Base-by-base conservation (phyloP, 345 rosid species). In the Acer negundo region DNA sequence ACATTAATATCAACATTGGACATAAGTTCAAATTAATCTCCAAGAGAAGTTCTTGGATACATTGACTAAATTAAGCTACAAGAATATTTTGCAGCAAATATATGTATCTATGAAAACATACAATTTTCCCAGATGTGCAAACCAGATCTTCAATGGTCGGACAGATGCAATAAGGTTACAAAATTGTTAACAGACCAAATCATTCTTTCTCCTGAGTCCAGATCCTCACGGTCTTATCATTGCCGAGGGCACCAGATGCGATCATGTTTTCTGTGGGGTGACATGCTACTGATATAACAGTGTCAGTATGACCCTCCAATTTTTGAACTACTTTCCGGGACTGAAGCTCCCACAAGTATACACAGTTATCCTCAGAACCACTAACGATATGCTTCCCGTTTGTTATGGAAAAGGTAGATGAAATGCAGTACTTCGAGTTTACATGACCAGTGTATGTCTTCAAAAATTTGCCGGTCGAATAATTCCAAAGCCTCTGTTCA, bases 311-410 rank as follows among this genome's bases (percentile, higher is more conserved):
- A 59, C 98, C 97, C 86, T 96, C 95, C 83, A 96, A 85, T 83
- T 91, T 96, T 89, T 96, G 99, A 77, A 94, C 88, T 70, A 91
- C 53, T 79, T 88, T 91, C 80, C 94, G 80, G 7, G 88, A 80
- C 85, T 96, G 97, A 55, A 96, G 91, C 46, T 96, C 99, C 98
- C 98, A 96, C 84, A 94, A 76, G 86, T 90, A 92, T 22, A 96
- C 90, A 75, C 87, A 86, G 22, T 84, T 87, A 77, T 96, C 99
- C 79, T 96, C 98, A 0, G 99, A 94, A 73, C 99, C 99, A 46
- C 99, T 86, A 46, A 94, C 92, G 42, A 96, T 85, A 28, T 86
- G 83, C 83, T 85, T 92, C 65, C 97, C 98, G 74, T 90, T 91
- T 63, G 95, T 94, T 55, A 90, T 81, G 0, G 99, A 94, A 80